A percentile compares a stretch with the other conserved stretches of the same genome.
These are phyloP conservation scores for Epichloe sp. DNA, from an alignment of 2,329 filamentous ascomycete genomes.

Conservation along the genomic window DNA sequence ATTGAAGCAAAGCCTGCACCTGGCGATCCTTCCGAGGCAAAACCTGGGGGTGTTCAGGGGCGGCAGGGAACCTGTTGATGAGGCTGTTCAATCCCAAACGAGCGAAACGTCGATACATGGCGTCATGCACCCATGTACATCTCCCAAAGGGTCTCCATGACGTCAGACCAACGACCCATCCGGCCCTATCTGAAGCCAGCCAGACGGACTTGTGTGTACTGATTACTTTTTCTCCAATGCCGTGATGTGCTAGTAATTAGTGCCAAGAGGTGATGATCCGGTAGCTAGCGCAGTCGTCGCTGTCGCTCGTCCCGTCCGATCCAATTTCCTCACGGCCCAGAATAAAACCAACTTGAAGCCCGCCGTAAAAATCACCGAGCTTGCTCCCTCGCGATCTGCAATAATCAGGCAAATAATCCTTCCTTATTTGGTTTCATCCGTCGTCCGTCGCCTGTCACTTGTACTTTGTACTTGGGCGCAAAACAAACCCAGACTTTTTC, in stretches of 20 bases:
- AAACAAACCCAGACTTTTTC: no score
- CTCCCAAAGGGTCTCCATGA: conserved; percentile 10
- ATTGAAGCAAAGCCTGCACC: no score
- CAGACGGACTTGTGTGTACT: no score
- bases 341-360: conserved; percentile 4
- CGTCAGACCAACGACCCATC: conserved; percentile 9
- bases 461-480: neutral
- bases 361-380: neutral
- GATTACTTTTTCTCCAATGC: neutral
- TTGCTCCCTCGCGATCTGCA: neutral
- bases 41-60: no score
- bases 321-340: neutral
- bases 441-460: neutral
- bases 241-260: neutral
- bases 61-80: no score
- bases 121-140: conserved; percentile 7
- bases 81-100: neutral
- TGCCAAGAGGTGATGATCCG: neutral
- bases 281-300: neutral
- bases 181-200: neutral
- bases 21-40: no score
- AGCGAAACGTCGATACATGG: neutral
- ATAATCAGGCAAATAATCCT: neutral
- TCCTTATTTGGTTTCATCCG: neutral
- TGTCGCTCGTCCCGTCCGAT: neutral